Conservation (phyloP, 805 yeast genomes). For the Lachancea fermentati region DNA sequence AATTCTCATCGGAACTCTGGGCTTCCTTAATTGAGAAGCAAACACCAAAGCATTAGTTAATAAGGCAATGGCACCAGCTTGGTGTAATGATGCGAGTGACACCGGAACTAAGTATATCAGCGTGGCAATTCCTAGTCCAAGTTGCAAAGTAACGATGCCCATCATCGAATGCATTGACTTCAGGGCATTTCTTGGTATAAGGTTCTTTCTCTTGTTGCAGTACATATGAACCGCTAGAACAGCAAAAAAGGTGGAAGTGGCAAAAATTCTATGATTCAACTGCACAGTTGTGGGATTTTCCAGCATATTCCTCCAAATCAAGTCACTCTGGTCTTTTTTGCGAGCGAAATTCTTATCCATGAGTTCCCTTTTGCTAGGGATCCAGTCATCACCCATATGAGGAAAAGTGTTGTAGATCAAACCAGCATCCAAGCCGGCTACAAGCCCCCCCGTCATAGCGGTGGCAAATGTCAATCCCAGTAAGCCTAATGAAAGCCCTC, state of each 20-base stretch:
- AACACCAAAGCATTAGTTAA: slow-evolving; percentile 71
- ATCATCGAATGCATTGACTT: slow-evolving; percentile 58
- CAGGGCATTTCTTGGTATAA: slow-evolving; percentile 53
- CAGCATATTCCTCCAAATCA: slow-evolving; percentile 85
- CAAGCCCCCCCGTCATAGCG: slow-evolving; percentile 97
- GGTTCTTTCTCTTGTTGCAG: slow-evolving; percentile 48
- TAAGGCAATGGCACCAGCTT: slow-evolving; percentile 91
- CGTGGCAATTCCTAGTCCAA: slow-evolving; percentile 79
- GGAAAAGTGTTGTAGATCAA: slow-evolving; percentile 94
- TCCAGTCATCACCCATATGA: slow-evolving; percentile 81
- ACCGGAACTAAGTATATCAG: slow-evolving; percentile 85
- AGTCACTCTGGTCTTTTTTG: slow-evolving; percentile 59
- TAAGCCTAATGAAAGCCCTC: slow-evolving; percentile 50
- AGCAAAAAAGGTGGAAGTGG: slow-evolving; percentile 70
- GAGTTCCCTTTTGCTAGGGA: slow-evolving; percentile 74
- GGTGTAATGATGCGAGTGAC: slow-evolving; percentile 91
- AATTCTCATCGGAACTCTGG: slow-evolving; percentile 41
- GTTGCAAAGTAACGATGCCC: slow-evolving; percentile 84
- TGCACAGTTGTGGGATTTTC: slow-evolving; percentile 98
- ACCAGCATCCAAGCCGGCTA: slow-evolving; percentile 98
- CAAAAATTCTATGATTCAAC: slow-evolving; percentile 80
- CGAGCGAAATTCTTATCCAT: slow-evolving; percentile 71
- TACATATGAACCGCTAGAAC: slow-evolving; percentile 68
- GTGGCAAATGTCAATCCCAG: slow-evolving; percentile 73
- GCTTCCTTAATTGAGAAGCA: slow-evolving; percentile 52